Conservation (phyloP, 768 basidiomycete genomes). For the Termitomyces bulborhizus region DNA sequence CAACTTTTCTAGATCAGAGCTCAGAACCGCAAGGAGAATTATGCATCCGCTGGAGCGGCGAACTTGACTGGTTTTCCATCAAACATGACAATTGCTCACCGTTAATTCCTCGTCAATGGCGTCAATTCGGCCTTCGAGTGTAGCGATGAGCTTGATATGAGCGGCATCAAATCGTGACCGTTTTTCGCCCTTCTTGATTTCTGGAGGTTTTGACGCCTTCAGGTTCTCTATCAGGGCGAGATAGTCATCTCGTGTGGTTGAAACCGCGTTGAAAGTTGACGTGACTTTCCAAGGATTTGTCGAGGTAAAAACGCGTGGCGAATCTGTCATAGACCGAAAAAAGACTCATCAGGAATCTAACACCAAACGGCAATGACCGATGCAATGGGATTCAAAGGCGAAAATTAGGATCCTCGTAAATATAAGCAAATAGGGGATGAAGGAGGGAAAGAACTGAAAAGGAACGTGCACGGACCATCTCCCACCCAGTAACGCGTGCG, state of each 20-base stretch:
- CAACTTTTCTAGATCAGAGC: slow-evolving; percentile 1
- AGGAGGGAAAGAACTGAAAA: slow-evolving; percentile 14
- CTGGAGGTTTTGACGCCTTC: slow-evolving; percentile 42
- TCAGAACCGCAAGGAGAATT: not conserved
- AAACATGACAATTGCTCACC: slow-evolving; percentile 53
- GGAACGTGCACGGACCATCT: slow-evolving; percentile 74
- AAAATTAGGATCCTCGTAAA: slow-evolving; percentile 49
- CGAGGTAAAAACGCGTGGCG: slow-evolving; percentile 76
- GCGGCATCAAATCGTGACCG: slow-evolving; percentile 48
- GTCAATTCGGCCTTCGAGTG: slow-evolving; percentile 59
- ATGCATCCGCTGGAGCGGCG: not conserved
- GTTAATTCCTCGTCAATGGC: slow-evolving; percentile 61
- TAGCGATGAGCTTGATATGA: slow-evolving; percentile 56
- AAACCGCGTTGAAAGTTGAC: slow-evolving; percentile 65
- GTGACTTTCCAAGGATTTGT: slow-evolving; percentile 90
- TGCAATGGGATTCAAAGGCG: slow-evolving; percentile 36
- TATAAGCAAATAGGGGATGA: slow-evolving; percentile 60
- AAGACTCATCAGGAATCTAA: slow-evolving; percentile 22
- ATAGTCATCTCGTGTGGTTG: slow-evolving; percentile 73
- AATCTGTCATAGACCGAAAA: slow-evolving; percentile 46
- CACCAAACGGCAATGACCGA: slow-evolving; percentile 29
- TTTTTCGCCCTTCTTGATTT: slow-evolving; percentile 42
- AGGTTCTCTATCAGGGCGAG: slow-evolving; percentile 54
- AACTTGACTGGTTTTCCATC: not conserved
- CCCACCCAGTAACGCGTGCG: slow-evolving; percentile 82